Conservation (phyloP, 352 stramenopile species). For the Nannochloropsis limnetica region DNA sequence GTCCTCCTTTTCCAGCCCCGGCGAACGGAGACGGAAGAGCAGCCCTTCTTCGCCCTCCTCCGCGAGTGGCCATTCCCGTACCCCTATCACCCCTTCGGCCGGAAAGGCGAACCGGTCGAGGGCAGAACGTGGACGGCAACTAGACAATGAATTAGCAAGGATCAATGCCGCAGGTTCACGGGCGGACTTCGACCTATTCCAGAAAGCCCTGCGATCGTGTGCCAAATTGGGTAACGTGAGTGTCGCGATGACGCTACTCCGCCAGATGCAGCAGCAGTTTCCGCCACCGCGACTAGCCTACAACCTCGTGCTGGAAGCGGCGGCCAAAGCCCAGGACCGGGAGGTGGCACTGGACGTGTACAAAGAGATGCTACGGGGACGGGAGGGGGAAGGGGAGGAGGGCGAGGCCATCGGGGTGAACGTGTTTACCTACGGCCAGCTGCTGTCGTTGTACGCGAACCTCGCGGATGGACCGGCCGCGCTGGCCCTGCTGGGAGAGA, state of each 20-base stretch:
- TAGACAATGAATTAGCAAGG: background rate
- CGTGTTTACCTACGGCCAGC: constrained; percentile 10
- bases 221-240: constrained; percentile 24
- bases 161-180: background rate
- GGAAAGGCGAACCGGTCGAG: background rate
- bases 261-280: constrained; percentile 18
- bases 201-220: background rate
- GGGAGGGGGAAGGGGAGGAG: background rate
- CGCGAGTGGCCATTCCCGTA: background rate
- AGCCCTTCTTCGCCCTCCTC: background rate
- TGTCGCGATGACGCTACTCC: background rate
- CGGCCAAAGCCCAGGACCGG: background rate
- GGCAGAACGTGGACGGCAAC: constrained; percentile 4
- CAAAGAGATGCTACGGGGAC: background rate
- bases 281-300: background rate
- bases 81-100: background rate
- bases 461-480: background rate
- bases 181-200: background rate
- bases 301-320: constrained; percentile 27
- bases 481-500: constrained; percentile 48
- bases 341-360: background rate
- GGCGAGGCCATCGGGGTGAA: background rate
- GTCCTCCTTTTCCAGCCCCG: background rate
- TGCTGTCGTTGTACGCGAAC: constrained; percentile 13
- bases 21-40: background rate